Percentiles rank a stretch among this genome's conserved stretches.
Conservation (phyloP, 2,329 filamentous ascomycete genomes). For the Epichloe sylvatica region DNA sequence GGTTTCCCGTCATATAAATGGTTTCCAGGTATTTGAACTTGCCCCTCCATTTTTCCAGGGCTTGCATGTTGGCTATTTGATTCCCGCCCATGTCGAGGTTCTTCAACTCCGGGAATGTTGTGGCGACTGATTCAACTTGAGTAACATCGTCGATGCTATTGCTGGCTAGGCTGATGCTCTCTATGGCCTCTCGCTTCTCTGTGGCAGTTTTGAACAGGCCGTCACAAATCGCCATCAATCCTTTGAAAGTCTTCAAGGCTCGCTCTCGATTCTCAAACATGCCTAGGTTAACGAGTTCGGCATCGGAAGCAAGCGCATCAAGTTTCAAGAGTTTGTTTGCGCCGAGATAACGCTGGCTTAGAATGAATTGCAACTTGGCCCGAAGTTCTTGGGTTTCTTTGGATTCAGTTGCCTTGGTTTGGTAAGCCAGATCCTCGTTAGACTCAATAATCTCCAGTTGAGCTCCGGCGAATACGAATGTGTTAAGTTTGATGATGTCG, state of each 20-base stretch:
- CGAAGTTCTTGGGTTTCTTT: slow-evolving; percentile 46
- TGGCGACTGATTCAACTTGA: slow-evolving; percentile 60
- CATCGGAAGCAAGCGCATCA: slow-evolving; percentile 60
- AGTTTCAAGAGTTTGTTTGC: slow-evolving; percentile 67
- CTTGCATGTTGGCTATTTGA: slow-evolving; percentile 52
- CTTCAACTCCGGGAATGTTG: slow-evolving; percentile 70
- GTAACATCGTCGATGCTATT: slow-evolving; percentile 64
- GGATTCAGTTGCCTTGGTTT: slow-evolving; percentile 31
- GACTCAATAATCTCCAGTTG: slow-evolving; percentile 41
- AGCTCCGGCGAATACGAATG: slow-evolving; percentile 53
- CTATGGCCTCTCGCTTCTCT: slow-evolving; percentile 63
- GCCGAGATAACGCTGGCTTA: slow-evolving; percentile 60
- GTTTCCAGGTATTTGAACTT: slow-evolving; percentile 71
- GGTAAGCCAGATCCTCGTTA: slow-evolving; percentile 23
- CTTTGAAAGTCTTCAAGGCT: slow-evolving; percentile 79
- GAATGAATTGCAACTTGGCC: slow-evolving; percentile 53
- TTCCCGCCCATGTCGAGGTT: slow-evolving; percentile 86
- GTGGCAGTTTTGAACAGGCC: slow-evolving; percentile 56
- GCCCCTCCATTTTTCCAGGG: slow-evolving; percentile 61
- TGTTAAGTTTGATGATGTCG: slow-evolving; percentile 53
- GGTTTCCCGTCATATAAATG: slow-evolving; percentile 64
- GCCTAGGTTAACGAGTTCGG: slow-evolving; percentile 56
- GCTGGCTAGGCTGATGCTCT: slow-evolving; percentile 66
- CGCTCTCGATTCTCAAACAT: slow-evolving; percentile 60
- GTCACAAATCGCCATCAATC: slow-evolving; percentile 77